Base-by-base conservation (phyloP, 305 asterid species). In the Solanum aculeatissimum region DNA sequence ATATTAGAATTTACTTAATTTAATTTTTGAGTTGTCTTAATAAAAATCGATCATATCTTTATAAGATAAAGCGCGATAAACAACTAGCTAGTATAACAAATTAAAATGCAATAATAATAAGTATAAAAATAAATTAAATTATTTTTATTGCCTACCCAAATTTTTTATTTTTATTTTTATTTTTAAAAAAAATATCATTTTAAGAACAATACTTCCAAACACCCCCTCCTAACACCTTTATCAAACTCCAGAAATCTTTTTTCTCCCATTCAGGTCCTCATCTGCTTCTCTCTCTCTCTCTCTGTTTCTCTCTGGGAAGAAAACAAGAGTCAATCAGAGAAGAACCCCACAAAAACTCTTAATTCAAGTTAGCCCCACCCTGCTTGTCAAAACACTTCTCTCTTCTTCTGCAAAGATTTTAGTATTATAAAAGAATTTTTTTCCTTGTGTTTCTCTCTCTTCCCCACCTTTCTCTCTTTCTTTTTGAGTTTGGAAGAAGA, bases 291-390 rank as follows among this genome's bases (percentile, higher is more conserved):
- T 82, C 5, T 38, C 69, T 27, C 21, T 18, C 18, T 47, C 18
- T 83, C 9, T 69, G n/a, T 40, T 69, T 69, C 53, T 19, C 9
- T 19, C 29, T 38, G 29, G 65, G 72, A 87, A 83, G 72, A 87
- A 86, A 91, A 85, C 93, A 79, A 86, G 89, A 87, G 91, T 92
- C 91, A 90, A 91, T 85, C 58, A 84, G 68, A 72, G 78, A 84
- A 81, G 58, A 68, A 63, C 90, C 90, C 91, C 93, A 87, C 91
- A 85, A 83, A 60, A 65, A 86, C 87, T 84, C 83, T 23, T 58
- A 80, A 86, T 87, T 87, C 81, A 80, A 85, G 80, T 84, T 90
- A 83, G 91, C 88, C 89, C 87, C 70, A 81, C 83, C 86, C 84
- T 12, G 16, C 43, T 49, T 86, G 54, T 88, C 72, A 84, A 9